phyloP scores from a whole-genome alignment of 306 rosid genomes.

The Trifolium pratense region DNA sequence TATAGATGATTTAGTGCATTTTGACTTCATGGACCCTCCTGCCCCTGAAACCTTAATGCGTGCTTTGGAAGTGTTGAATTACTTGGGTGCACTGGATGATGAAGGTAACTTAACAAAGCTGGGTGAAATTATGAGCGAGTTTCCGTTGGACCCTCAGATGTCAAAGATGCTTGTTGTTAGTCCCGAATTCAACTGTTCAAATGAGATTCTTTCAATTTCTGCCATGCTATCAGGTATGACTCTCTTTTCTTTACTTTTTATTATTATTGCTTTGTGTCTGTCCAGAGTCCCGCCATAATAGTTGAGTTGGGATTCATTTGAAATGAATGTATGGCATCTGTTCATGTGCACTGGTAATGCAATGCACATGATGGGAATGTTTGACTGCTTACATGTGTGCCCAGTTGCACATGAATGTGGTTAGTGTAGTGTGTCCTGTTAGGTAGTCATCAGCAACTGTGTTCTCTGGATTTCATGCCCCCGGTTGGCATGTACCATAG shows the following conservation, averaged over 20 bases:
- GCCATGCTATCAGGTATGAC: conserved; percentile 96
- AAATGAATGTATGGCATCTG: conserved; percentile 49
- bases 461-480: conserved; percentile 94
- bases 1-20: conserved; percentile 93
- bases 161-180: conserved; percentile 97
- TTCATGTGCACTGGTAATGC: conserved; percentile 41
- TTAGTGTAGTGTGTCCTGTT: conserved; percentile 65
- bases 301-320: conserved; percentile 47
- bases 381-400: conserved; percentile 52
- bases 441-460: conserved; percentile 98
- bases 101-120: conserved; percentile 91
- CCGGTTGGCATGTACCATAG: conserved; percentile 92
- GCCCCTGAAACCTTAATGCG: conserved; percentile 99
- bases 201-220: conserved; percentile 86
- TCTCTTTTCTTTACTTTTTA: background rate
- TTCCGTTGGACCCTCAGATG: conserved; percentile 99
- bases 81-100: conserved; percentile 95
- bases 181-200: conserved; percentile 92
- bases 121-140: conserved; percentile 94
- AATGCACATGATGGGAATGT: conserved; percentile 53
- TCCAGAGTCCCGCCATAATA: conserved; percentile 42
- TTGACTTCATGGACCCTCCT: conserved; percentile 98
- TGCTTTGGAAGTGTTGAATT: conserved; percentile 92
- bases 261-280: conserved; percentile 40
- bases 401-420: conserved; percentile 54